phyloP scores from a whole-genome alignment of 805 yeast species.

The Myxozyma nipponensis region DNA sequence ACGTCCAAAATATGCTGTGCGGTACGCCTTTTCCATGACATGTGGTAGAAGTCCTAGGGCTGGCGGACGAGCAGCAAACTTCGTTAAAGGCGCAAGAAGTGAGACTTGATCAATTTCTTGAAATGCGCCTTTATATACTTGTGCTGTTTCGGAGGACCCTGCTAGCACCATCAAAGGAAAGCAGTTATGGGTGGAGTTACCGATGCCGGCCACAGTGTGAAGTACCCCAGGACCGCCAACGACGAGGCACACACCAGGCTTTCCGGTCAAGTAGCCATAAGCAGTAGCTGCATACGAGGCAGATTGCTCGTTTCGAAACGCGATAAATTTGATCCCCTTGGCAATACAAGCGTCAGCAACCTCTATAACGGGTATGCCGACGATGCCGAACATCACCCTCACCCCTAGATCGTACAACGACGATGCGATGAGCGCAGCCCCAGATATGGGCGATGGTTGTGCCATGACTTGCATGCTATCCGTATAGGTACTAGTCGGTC shows the following conservation, averaged over 20 bases:
- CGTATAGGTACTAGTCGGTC: too few species aligned
- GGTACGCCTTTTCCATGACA: slow-evolving; percentile 47
- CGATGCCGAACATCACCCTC: slow-evolving; percentile 60
- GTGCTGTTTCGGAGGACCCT: slow-evolving; percentile 53
- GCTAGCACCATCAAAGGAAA: slow-evolving; percentile 67
- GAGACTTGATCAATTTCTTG: slow-evolving; percentile 68
- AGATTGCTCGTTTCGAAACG: slow-evolving; percentile 68
- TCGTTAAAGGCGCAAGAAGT: slow-evolving; percentile 47
- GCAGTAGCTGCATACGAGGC: slow-evolving; percentile 74
- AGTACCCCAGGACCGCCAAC: slow-evolving; percentile 77
- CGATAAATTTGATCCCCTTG: slow-evolving; percentile 52
- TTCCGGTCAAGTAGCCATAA: slow-evolving; percentile 61
- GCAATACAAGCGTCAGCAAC: slow-evolving; percentile 55
- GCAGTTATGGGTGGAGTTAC: slow-evolving; percentile 56
- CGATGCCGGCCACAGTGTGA: slow-evolving; percentile 64
- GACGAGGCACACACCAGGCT: slow-evolving; percentile 63
- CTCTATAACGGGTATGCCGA: slow-evolving; percentile 73
- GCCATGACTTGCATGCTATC: too few species aligned
- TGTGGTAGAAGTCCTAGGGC: slow-evolving; percentile 39
- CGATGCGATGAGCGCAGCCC: slow-evolving; percentile 47
- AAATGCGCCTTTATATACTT: slow-evolving; percentile 57
- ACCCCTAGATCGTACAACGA: slow-evolving; percentile 50
- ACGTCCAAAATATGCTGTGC: slow-evolving; percentile 45
- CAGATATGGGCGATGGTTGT: slow-evolving; percentile 4
- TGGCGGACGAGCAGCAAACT: slow-evolving; percentile 49